Evolutionary conservation across 1,139 yeast species (phyloP).

Genomic region (Arxiozyma telluris): DNA sequence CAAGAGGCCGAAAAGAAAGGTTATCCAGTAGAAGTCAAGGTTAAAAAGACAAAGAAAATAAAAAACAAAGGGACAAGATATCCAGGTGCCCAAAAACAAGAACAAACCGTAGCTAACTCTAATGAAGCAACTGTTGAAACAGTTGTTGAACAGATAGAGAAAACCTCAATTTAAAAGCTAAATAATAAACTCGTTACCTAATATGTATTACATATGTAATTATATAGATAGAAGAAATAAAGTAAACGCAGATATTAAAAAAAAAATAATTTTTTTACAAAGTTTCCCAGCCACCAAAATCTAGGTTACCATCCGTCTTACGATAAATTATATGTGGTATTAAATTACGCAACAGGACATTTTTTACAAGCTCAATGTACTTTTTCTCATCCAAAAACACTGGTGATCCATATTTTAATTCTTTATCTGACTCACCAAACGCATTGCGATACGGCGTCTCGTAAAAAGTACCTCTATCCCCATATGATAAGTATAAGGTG

Average conservation of each 20-base stretch:
- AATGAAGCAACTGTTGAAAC: slow-evolving; percentile 21
- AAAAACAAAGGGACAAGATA: slow-evolving; percentile 80
- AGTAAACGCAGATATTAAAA: background rate
- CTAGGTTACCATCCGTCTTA: slow-evolving; percentile 65
- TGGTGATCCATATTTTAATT: slow-evolving; percentile 62
- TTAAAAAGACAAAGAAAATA: slow-evolving; percentile 62
- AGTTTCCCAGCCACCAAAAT: slow-evolving; percentile 96
- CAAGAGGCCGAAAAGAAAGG: slow-evolving; percentile 68
- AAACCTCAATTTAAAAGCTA: slow-evolving; percentile 25
- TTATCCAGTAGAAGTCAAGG: slow-evolving; percentile 66
- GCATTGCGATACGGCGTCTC: slow-evolving; percentile 79
- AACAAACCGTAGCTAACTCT: slow-evolving; percentile 3
- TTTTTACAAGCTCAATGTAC: slow-evolving; percentile 58
- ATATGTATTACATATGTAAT: background rate
- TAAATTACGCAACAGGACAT: slow-evolving; percentile 73
- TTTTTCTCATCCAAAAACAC: slow-evolving; percentile 54
- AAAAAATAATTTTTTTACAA: slow-evolving; percentile 32
- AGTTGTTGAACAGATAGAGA: slow-evolving; percentile 31
- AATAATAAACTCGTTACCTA: background rate
- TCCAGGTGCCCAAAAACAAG: slow-evolving; percentile 47
- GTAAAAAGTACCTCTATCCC: slow-evolving; percentile 64
- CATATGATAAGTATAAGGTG: slow-evolving; percentile 53
- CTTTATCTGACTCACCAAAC: slow-evolving; percentile 82
- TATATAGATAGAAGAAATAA: background rate
- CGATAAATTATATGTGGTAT: slow-evolving; percentile 71